Base-by-base conservation (phyloP, 2,329 filamentous ascomycete genomes). In the Arthrobotrys musiformis region DNA sequence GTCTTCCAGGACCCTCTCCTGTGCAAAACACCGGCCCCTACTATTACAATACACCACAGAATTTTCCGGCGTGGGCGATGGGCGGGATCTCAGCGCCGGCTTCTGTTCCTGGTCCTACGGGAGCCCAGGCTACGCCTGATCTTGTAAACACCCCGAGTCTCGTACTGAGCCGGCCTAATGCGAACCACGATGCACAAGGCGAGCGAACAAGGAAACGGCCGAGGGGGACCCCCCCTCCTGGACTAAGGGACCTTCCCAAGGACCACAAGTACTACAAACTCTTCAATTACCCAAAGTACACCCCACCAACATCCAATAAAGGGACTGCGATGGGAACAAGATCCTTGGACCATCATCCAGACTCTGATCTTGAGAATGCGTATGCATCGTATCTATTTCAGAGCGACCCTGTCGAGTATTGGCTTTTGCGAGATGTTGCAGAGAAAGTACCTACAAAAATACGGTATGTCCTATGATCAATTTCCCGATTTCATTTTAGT, bases 371-470 rank as follows among this genome's bases (percentile, higher is more conserved):
- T 4, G 11, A 15, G 2, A 17, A 28, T 2, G 22, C 30, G 17
- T 77, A 54, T n/a, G 58, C 66, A 3, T 70, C 66, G 0, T 62
- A 50, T 26, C 15, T 40, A 4, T 77, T 70, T n/a, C 66, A 67
- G 24, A 17, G 52, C 4, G 52, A 77, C 13, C 73, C 73, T n/a
- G 54, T 77, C n/a, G 9, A 28, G 1, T 63, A 61, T 15, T 77
- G 40, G 48, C 4, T 19, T 6, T 40, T 77, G 26, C 48, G 66
- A n/a, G 73, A 77, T 67, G 73, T 77, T 8, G 73, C 73, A 4
- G 73, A 77, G 33, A 66, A 66, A 15, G 54, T 66, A 13, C 73
- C 73, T 9, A 77, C 73, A 1, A 77, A 77, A 28, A 52, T 69
- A 17, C 52, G 44, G 73, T 77, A 46, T 68, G 15, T 28, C 33